Evolutionary conservation across 2,329 filamentous ascomycete species (phyloP), one percentile per base, ranked within the genome.

Genomic region (Arachnomyces sp.): DNA sequence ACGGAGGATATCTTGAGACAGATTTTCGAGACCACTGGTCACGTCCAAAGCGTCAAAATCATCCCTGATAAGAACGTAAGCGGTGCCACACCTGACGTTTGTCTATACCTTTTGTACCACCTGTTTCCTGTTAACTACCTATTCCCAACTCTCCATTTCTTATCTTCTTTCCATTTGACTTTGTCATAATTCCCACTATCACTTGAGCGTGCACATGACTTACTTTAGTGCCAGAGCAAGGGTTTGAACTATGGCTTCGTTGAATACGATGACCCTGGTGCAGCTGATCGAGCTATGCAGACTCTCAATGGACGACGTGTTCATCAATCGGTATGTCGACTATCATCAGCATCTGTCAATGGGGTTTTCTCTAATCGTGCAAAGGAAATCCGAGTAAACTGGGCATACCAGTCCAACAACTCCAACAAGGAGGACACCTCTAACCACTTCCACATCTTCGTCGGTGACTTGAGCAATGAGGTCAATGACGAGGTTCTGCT

Each of bases 61-160:
- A 98, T 98, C 63, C 92, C 92, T 38, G 92, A 98, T 74, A 98
- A 98, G 76, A 98, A 95, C 68, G 89, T 94, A 71, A 77, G 87
- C 79, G 46, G 17, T 36, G 28, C 14, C 34, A 42, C 36, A 31
- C 36, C 36, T 17, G 13, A 36, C 34, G 14, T 17, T 15, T 28
- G 55, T 49, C 42, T 45, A 41, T 47, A 43, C 43, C 28, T 38
- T 49, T 32, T 25, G 32, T 30, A 37, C 34, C 34, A 34, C 30
- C 41, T 42, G 37, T 32, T 31, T 35, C 39, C 5, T 38, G 38
- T 28, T 39, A 18, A n/a, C 7, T 18, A 14, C 28, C 25, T 11
- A 16, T 34, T 28, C 39, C 15, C 28, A 34, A 28, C 28, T 29
- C 20, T 31, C 20, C 30, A 34, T 15, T 34, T 30, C 25, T 20